These are phyloP conservation scores for Aeminium ludgeri DNA, from an alignment of 495 filamentous ascomycete genomes.

Conservation along the genomic window DNA sequence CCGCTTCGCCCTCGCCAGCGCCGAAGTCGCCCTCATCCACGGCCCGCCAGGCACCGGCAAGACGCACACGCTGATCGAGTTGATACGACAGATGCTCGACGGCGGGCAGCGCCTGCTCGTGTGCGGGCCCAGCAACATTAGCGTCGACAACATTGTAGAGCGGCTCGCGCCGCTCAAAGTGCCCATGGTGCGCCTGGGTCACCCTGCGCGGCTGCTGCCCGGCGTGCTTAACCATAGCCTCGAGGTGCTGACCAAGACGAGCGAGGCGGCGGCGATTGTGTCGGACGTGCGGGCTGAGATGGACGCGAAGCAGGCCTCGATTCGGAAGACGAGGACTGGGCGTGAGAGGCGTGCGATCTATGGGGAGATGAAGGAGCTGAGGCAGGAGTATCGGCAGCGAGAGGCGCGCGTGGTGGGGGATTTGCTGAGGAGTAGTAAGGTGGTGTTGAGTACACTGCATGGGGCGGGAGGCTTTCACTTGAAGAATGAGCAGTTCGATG, in stretches of 20 bases:
- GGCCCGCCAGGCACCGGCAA: constrained; percentile 94
- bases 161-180: constrained; percentile 66
- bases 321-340: constrained; percentile 70
- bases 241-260: constrained; percentile 82
- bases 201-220: constrained; percentile 80
- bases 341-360: constrained; percentile 71
- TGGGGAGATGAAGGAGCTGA: constrained; percentile 61
- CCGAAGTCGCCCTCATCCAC: constrained; percentile 83
- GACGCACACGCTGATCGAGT: constrained; percentile 89
- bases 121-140: constrained; percentile 90
- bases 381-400: constrained; percentile 75
- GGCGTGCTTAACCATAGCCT: constrained; percentile 78
- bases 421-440: constrained; percentile 59
- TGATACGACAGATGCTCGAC: constrained; percentile 71
- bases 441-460: constrained; percentile 84
- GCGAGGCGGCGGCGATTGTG: constrained; percentile 79
- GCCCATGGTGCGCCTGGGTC: constrained; percentile 76
- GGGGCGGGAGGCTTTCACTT: constrained; percentile 80
- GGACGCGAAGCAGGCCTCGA: constrained; percentile 75
- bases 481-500: constrained; percentile 67
- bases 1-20: constrained; percentile 64
- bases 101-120: constrained; percentile 62
- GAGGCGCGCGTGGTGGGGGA: constrained; percentile 65
- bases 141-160: constrained; percentile 98
- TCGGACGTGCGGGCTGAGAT: constrained; percentile 82